phyloP scores from a whole-genome alignment of 805 yeast species.

The Candida khao-thaluensis region DNA sequence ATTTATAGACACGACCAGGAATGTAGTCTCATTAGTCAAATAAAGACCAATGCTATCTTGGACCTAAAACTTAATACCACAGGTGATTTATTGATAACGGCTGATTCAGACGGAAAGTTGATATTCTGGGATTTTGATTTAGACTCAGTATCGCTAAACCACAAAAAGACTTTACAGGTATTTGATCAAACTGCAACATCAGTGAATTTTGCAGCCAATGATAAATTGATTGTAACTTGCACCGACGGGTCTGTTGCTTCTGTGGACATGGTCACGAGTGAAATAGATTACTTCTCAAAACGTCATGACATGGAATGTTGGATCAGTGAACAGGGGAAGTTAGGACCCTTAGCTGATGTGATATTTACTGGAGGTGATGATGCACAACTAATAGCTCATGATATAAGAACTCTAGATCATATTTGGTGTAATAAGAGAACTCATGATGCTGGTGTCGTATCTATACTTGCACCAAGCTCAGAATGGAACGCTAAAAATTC shows the following conservation, averaged over 20 bases:
- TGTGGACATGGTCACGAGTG: conserved; percentile 27
- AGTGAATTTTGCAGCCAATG: conserved; percentile 25
- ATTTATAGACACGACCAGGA: conserved; percentile 29
- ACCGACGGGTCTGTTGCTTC: conserved; percentile 64
- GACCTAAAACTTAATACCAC: conserved; percentile 68
- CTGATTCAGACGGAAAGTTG: conserved; percentile 80
- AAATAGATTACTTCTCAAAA: conserved; percentile 26
- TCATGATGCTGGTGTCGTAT: conserved; percentile 90
- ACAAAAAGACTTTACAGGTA: conserved; percentile 1
- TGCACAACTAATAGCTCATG: conserved; percentile 70
- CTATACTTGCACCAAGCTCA: conserved; percentile 53
- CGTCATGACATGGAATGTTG: conserved; percentile 80
- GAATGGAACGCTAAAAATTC: conserved; percentile 47
- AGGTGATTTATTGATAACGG: conserved; percentile 50
- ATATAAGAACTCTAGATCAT: conserved; percentile 43
- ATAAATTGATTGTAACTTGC: conserved; percentile 45
- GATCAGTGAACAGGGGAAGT: conserved; percentile 73
- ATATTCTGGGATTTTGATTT: conserved; percentile 52
- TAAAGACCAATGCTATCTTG: conserved; percentile 58
- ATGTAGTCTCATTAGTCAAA: conserved; percentile 16
- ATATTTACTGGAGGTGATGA: conserved; percentile 93
- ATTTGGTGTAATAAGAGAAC: conserved; percentile 32
- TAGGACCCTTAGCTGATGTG: conserved; percentile 51
- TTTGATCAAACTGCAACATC: conserved; percentile 52
- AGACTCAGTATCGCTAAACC: neutral